Conservation (phyloP, 2,329 filamentous ascomycete species). For the Aspergillaceae sp. region DNA sequence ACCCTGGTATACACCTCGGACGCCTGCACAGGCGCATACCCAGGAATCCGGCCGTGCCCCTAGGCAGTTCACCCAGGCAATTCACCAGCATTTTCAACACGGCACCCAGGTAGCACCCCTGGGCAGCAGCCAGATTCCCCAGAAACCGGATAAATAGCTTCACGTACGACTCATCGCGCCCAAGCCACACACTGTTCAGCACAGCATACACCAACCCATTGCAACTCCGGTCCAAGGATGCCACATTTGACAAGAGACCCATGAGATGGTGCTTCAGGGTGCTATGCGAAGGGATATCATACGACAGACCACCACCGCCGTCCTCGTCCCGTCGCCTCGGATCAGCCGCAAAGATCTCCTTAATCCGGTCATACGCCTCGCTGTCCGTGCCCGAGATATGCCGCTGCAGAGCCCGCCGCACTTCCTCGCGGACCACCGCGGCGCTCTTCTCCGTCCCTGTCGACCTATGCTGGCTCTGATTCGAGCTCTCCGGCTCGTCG, state of each 20-base stretch:
- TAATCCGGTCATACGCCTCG: constrained; percentile 49
- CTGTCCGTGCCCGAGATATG: constrained; percentile 46
- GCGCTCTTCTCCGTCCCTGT: constrained; percentile 43
- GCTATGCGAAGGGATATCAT: constrained; percentile 43
- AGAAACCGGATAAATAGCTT: constrained; percentile 50
- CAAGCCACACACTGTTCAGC: constrained; percentile 53
- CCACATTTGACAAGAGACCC: constrained; percentile 50
- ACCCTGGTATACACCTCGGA: constrained; percentile 62
- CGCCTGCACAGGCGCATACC: constrained; percentile 51
- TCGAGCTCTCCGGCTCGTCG: constrained; percentile 10
- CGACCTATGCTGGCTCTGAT: too few species aligned
- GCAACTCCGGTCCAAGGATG: constrained; percentile 48
- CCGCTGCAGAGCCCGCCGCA: constrained; percentile 49
- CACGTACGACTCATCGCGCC: constrained; percentile 52
- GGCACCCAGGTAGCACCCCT: constrained; percentile 65
- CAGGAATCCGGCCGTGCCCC: constrained; percentile 45
- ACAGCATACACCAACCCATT: constrained; percentile 51
- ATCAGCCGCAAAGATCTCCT: constrained; percentile 43
- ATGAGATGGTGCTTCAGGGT: constrained; percentile 51
- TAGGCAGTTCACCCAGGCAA: constrained; percentile 60
- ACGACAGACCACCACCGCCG: constrained; percentile 13
- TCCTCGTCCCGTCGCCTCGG: constrained; percentile 34
- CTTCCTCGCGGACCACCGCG: constrained; percentile 53
- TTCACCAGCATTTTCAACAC: constrained; percentile 74
- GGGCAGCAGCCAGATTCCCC: constrained; percentile 64